Percentiles rank a stretch among this genome's conserved stretches.
phyloP scores from a whole-genome alignment of 2,329 filamentous ascomycete genomes.

The Neospermospora avenae region DNA sequence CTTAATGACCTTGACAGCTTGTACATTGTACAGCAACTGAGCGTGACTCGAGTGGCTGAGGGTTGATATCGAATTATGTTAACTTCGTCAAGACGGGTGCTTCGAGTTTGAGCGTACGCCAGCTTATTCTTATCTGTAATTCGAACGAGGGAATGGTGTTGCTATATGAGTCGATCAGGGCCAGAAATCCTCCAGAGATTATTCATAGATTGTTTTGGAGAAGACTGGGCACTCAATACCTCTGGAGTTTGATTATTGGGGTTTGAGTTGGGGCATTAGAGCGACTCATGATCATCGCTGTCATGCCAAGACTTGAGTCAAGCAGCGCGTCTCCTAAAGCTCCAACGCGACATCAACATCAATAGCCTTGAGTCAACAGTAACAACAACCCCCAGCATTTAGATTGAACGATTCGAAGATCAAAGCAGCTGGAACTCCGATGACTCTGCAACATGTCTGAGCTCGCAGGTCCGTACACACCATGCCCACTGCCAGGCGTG shows the following conservation, averaged over 20 bases:
- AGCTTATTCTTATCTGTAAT: too few relatives aligned
- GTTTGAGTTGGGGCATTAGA: not conserved
- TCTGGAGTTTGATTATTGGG: not conserved
- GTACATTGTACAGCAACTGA: too few relatives aligned
- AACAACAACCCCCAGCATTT: not conserved
- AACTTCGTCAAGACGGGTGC: too few relatives aligned
- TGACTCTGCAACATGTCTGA: constrained; percentile 9
- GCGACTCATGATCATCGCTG: not conserved
- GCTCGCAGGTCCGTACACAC: not conserved
- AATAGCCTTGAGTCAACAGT: not conserved
- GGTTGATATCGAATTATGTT: too few relatives aligned
- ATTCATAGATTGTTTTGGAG: too few relatives aligned
- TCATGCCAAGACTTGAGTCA: not conserved
- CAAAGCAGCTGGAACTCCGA: not conserved
- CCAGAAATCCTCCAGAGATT: too few relatives aligned
- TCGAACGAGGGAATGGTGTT: too few relatives aligned
- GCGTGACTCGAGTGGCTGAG: too few relatives aligned
- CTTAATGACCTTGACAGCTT: too few relatives aligned
- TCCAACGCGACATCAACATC: constrained; percentile 2
- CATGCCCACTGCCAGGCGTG: not conserved
- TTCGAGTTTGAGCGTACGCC: too few relatives aligned
- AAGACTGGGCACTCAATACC: too few relatives aligned
- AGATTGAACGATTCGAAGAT: not conserved
- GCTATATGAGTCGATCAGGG: too few relatives aligned
- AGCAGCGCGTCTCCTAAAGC: not conserved